These are phyloP conservation scores for Dunaliella primolecta DNA, from an alignment of 139 green algal genomes.

Conservation along the genomic window DNA sequence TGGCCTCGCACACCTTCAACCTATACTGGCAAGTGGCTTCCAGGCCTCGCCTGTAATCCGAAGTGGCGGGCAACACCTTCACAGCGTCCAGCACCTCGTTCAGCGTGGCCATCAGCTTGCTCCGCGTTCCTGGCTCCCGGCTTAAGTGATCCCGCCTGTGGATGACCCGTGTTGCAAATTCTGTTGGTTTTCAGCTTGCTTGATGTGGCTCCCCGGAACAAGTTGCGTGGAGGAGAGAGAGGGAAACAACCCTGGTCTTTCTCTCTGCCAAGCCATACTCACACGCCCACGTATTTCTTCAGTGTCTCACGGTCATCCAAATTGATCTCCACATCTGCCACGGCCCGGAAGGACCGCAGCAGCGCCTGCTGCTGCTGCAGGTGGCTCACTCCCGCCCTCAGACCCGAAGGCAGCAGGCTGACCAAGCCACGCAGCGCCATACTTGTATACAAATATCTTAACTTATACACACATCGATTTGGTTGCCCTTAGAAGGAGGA, in stretches of 20 bases:
- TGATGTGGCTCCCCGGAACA: too few relatives aligned
- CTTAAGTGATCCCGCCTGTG: constrained; percentile 33
- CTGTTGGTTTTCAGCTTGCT: too few relatives aligned
- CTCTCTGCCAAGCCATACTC: too few relatives aligned
- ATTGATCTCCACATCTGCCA: constrained; percentile 48
- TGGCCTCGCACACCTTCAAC: constrained; percentile 46
- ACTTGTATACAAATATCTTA: too few relatives aligned
- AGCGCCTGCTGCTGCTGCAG: constrained; percentile 11
- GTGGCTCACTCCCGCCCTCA: not conserved
- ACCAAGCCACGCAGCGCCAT: not conserved
- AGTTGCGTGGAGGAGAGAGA: too few relatives aligned
- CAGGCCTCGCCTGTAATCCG: constrained; percentile 46
- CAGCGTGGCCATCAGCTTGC: constrained; percentile 34
- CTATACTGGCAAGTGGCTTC: constrained; percentile 46
- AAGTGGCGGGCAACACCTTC: constrained; percentile 32
- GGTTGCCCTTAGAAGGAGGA: too few relatives aligned
- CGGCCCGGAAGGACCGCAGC: constrained; percentile 29
- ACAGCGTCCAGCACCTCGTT: constrained; percentile 24
- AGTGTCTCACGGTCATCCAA: constrained; percentile 39
- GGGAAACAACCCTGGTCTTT: too few relatives aligned
- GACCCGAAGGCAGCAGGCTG: not conserved
- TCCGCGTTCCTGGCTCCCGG: constrained; percentile 33
- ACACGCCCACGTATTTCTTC: constrained; percentile 51
- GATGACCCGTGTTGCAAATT: too few relatives aligned
- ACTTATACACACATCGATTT: too few relatives aligned